phyloP scores from a whole-genome alignment of 805 yeast genomes.

The Myxozyma mucilagina region DNA sequence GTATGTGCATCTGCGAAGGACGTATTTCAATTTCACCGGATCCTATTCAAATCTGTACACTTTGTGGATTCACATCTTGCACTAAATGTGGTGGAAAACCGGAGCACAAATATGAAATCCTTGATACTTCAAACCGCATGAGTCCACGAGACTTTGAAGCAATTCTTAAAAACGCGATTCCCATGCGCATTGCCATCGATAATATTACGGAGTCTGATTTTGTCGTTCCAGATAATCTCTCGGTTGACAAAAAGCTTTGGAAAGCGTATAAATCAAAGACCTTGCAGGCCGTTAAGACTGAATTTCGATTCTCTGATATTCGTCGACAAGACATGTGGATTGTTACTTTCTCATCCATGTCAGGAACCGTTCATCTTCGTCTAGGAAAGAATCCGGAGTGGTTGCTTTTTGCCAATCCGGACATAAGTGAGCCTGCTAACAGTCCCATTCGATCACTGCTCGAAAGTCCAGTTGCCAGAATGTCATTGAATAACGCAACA shows the following conservation, averaged over 20 bases:
- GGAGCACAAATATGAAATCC: constrained; percentile 1
- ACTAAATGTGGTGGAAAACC: constrained; percentile 12
- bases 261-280: neutral
- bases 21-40: neutral
- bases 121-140: constrained; percentile 6
- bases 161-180: constrained; percentile 5
- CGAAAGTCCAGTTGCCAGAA: constrained; percentile 17
- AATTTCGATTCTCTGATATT: constrained; percentile 8
- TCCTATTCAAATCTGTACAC: constrained; percentile 4
- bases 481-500: neutral
- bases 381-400: constrained; percentile 4
- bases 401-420: constrained; percentile 10
- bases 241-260: neutral
- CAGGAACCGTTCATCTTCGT: constrained; percentile 5
- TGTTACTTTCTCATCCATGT: constrained; percentile 3
- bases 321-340: constrained; percentile 15
- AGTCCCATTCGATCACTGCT: constrained; percentile 8
- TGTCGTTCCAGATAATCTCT: neutral
- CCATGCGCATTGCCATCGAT: constrained; percentile 10
- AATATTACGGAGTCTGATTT: constrained; percentile 2
- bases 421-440: constrained; percentile 7
- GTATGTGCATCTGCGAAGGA: constrained; percentile 17
- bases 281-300: neutral
- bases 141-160: constrained; percentile 7
- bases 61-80: constrained; percentile 7